Conservation (phyloP, 495 filamentous ascomycete species). For the Podospora bellae-mahoneyi region DNA sequence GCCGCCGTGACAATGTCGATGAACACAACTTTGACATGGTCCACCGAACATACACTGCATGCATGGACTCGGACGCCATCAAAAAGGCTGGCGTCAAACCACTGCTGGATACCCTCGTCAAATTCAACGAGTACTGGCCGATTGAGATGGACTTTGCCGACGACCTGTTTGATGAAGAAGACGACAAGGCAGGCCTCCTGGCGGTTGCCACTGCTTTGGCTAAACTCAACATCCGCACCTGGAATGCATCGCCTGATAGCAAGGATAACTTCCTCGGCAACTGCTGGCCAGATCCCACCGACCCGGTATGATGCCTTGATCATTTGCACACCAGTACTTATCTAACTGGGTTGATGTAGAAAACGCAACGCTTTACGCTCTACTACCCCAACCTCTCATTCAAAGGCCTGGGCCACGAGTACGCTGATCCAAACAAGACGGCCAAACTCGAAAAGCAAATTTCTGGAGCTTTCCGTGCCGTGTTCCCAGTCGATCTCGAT, state of each 20-base stretch:
- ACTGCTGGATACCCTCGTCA: constrained; percentile 44
- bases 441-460: constrained; percentile 1
- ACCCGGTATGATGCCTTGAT: not conserved
- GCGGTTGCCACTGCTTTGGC: not conserved
- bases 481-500: constrained; percentile 26
- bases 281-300: not conserved
- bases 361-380: too few relatives aligned
- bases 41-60: constrained; percentile 60
- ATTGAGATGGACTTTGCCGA: not conserved
- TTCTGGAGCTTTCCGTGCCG: not conserved
- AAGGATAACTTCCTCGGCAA: not conserved
- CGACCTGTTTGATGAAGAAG: not conserved
- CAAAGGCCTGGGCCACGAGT: not conserved
- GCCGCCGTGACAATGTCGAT: constrained; percentile 39
- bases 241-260: too few relatives aligned
- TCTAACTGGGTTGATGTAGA: too few relatives aligned
- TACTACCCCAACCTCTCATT: too few relatives aligned
- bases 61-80: constrained; percentile 57
- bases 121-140: constrained; percentile 18
- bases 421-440: not conserved
- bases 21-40: constrained; percentile 64
- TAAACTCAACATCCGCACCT: not conserved
- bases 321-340: too few relatives aligned
- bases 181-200: not conserved
- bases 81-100: constrained; percentile 54